Evolutionary conservation across 1,139 yeast genomes (phyloP).

Genomic region (Hansenula anomala): DNA sequence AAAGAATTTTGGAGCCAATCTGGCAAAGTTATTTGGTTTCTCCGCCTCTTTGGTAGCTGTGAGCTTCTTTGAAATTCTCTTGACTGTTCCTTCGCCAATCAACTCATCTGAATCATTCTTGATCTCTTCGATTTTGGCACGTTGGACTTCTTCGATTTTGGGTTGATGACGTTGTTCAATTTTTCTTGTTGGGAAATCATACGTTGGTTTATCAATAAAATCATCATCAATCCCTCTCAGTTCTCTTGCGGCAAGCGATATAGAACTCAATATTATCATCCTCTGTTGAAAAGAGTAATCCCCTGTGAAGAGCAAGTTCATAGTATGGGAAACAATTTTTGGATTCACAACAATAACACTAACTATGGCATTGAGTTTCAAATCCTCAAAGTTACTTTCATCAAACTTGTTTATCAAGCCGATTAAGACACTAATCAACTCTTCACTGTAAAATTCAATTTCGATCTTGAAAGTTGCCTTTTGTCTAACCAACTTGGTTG

Average conservation of each 20-base stretch:
- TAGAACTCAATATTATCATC: slow-evolving; percentile 48
- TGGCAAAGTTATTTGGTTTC: slow-evolving; percentile 26
- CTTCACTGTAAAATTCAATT: slow-evolving; percentile 39
- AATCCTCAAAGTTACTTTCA: slow-evolving; percentile 48
- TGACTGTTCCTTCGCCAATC: slow-evolving; percentile 13
- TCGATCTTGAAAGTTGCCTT: slow-evolving; percentile 29
- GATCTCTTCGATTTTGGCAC: slow-evolving; percentile 13
- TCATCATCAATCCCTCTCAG: slow-evolving; percentile 53
- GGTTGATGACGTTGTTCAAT: slow-evolving; percentile 22
- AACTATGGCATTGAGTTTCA: slow-evolving; percentile 51
- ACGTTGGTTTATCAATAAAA: slow-evolving; percentile 28
- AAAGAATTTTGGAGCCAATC: slow-evolving; percentile 28
- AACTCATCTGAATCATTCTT: slow-evolving; percentile 2
- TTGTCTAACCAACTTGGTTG: slow-evolving; percentile 29
- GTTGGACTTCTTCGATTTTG: slow-evolving; percentile 9
- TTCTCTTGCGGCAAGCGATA: slow-evolving; percentile 60
- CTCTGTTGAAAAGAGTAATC: slow-evolving; percentile 69
- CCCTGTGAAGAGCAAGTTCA: slow-evolving; percentile 45
- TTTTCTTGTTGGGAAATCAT: slow-evolving; percentile 29
- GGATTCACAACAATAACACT: slow-evolving; percentile 51
- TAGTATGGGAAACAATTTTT: slow-evolving; percentile 30
- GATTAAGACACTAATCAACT: slow-evolving; percentile 38
- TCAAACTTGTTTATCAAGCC: slow-evolving; percentile 45
- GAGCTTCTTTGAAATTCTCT: slow-evolving; percentile 29
- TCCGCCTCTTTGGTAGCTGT: slow-evolving; percentile 9